Base-by-base conservation (phyloP, 352 stramenopile species). In the Peronospora belbahrii region DNA sequence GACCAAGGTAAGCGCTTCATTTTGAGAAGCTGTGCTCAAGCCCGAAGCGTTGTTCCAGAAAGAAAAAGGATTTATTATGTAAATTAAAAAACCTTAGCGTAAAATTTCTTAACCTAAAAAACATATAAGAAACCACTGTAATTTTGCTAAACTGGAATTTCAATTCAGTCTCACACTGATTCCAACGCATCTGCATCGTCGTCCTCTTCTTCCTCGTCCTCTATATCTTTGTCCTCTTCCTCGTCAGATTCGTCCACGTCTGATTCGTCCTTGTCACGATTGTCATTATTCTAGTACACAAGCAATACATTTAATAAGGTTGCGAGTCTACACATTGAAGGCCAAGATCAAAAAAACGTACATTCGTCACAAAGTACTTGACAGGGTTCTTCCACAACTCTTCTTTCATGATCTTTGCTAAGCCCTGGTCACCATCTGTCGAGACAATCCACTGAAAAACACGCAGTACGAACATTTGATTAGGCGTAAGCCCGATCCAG, bases 391-490 rank as follows among this genome's bases (percentile, higher is more conserved):
- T 88, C 75, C 70, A 90, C 4, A 86, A 28, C 24, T 90, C 78
- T 45, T 90, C 75, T 67, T 88, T 86, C 42, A 90, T 85, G 37
- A 81, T 67, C 59, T 90, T 74, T 6, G 75, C 71, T 8, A 84
- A 39, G 35, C 83, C 72, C 42, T 84, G 62, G 17, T 79, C 65
- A 4, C 56, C 69, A 1, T 85, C 71, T 10, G 64, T 72, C 28
- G 66, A 59, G n/a, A 53, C 42, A 39, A 88, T 69, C 73, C 71
- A 84, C 69, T 88, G 30, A 22, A 42, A 20, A 30, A 30, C 49
- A 28, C 8, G 24, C 24, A 28, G 11, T 8, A 38, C 20, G 15
- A 6, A 39, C 10, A 17, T 35, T 47, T 24, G 13, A 40, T 48
- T 45, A 52, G 19, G 41, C 35, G 41, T 2, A 42, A 25, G 25